Evolutionary conservation across 345 rosid genomes (phyloP).

Genomic region (Erodium maritimum): DNA sequence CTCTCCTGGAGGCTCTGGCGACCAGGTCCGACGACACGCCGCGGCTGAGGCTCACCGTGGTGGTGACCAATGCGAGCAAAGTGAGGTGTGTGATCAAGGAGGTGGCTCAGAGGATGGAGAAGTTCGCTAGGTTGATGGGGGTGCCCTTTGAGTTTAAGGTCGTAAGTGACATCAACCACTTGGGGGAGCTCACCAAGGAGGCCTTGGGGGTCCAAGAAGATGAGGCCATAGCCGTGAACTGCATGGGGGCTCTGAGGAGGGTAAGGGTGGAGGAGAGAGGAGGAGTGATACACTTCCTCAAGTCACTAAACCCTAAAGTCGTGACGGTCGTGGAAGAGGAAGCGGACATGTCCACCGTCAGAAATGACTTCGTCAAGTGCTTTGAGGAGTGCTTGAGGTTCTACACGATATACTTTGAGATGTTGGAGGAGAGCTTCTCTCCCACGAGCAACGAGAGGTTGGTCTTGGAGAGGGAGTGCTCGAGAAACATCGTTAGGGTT

Average conservation of each 20-base stretch:
- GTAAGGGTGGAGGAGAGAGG: constrained; percentile 34
- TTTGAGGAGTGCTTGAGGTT: constrained; percentile 64
- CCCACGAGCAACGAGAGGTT: constrained; percentile 55
- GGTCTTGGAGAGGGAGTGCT: constrained; percentile 58
- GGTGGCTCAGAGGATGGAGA: constrained; percentile 67
- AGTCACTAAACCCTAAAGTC: constrained; percentile 31
- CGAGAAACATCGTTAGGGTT: constrained; percentile 64
- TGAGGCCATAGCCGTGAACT: constrained; percentile 55
- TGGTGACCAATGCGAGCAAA: constrained; percentile 28
- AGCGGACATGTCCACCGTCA: constrained; percentile 48
- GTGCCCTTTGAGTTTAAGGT: constrained; percentile 63
- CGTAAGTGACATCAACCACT: constrained; percentile 25
- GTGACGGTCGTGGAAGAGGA: constrained; percentile 69
- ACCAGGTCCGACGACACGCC: constrained; percentile 66
- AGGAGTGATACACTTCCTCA: constrained; percentile 25
- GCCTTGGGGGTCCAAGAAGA: constrained; percentile 33
- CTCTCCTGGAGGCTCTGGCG: constrained; percentile 54
- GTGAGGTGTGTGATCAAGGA: constrained; percentile 50
- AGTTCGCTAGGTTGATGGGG: constrained; percentile 70
- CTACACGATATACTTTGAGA: constrained; percentile 58
- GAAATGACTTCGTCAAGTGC: constrained; percentile 44
- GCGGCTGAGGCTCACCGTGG: constrained; percentile 53
- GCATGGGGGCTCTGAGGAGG: constrained; percentile 44
- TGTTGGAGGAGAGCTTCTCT: constrained; percentile 56
- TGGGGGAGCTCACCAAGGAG: constrained; percentile 40